Percentiles rank a stretch among this genome's conserved stretches.
Conservation (phyloP, 192 early-diverging fungal species). For the Backusella mclennaniae region DNA sequence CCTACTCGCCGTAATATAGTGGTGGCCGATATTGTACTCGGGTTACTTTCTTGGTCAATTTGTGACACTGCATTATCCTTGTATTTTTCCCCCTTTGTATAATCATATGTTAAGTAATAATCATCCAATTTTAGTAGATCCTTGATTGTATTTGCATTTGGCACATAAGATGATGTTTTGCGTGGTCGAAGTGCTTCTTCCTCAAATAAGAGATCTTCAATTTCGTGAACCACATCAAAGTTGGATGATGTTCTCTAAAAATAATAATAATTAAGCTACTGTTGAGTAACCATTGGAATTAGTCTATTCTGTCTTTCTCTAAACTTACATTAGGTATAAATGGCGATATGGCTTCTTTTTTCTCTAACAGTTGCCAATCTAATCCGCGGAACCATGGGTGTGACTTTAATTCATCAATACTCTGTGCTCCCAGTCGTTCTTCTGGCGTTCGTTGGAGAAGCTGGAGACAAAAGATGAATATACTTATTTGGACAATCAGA, state of each 20-base stretch:
- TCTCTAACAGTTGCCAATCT: slow-evolving; percentile 19
- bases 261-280: not conserved
- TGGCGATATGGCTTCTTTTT: slow-evolving; percentile 11
- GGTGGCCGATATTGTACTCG: not conserved
- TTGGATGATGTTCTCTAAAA: slow-evolving; percentile 77
- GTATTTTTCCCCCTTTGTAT: slow-evolving; percentile 43
- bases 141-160: slow-evolving; percentile 28
- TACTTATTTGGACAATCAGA: slow-evolving; percentile 29
- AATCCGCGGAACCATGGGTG: slow-evolving; percentile 22
- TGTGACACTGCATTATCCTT: not conserved
- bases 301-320: not conserved
- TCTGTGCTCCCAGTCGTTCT: slow-evolving; percentile 1
- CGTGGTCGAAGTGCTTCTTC: slow-evolving; percentile 89
- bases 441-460: not conserved
- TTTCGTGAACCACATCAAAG: slow-evolving; percentile 95
- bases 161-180: slow-evolving; percentile 43
- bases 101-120: slow-evolving; percentile 70
- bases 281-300: not conserved
- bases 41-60: not conserved
- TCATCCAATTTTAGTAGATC: slow-evolving; percentile 71
- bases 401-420: slow-evolving; percentile 3
- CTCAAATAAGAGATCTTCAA: slow-evolving; percentile 94
- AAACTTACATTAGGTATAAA: slow-evolving; percentile 24
- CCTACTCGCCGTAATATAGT: not conserved
- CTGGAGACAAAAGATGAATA: not conserved